Evolutionary conservation across 768 basidiomycete species (phyloP).

Genomic region (Agrocybe pediades): DNA sequence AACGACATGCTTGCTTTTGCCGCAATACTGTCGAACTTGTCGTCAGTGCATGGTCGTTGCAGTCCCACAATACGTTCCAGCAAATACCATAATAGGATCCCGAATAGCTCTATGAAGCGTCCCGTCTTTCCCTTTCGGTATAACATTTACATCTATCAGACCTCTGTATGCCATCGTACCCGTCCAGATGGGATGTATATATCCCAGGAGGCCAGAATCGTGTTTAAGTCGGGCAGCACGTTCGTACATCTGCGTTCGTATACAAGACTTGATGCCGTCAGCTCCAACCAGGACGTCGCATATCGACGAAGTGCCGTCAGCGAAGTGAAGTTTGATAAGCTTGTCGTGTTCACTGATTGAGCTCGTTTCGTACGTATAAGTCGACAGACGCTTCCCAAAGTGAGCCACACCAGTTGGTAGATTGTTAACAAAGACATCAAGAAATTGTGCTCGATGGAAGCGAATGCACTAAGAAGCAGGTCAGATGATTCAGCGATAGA

Average conservation of each 20-base stretch:
- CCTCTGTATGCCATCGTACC: conserved; percentile 48
- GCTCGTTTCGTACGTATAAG: conserved; percentile 19
- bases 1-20: conserved; percentile 51
- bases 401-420: conserved; percentile 36
- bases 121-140: conserved; percentile 25
- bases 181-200: conserved; percentile 46
- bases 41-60: conserved; percentile 3
- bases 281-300: conserved; percentile 48
- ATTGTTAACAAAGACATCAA: conserved; percentile 39
- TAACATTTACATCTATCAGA: conserved; percentile 39
- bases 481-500: not conserved
- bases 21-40: conserved; percentile 42
- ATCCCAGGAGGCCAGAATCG: conserved; percentile 27
- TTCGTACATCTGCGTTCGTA: conserved; percentile 32
- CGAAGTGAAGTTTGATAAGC: conserved; percentile 29
- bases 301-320: conserved; percentile 31
- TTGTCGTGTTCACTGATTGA: conserved; percentile 1
- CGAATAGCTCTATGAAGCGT: conserved; percentile 32
- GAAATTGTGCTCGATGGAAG: conserved; percentile 51
- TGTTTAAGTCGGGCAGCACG: conserved; percentile 23
- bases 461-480: conserved; percentile 32
- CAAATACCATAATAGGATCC: conserved; percentile 46
- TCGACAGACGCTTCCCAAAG: conserved; percentile 35
- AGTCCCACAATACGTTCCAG: not conserved
- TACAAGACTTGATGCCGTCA: conserved; percentile 43